Evolutionary conservation across 1,139 yeast species (phyloP), one percentile per base, ranked within the genome.

Genomic region (Pneumocystis wakefieldiae): DNA sequence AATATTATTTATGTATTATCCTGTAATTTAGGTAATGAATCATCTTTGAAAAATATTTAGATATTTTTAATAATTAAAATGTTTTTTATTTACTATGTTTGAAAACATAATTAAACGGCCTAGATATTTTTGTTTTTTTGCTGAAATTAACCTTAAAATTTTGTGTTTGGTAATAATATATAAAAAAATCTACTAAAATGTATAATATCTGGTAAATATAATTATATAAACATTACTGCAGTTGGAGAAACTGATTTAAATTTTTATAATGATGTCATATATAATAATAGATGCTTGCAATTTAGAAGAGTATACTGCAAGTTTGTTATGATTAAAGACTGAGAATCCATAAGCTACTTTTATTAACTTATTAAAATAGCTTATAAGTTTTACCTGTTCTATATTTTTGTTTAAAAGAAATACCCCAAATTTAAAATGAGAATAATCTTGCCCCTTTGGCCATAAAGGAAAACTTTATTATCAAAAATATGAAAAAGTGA

Each of bases 391-490:
- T 24, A 48, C 55, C 32, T 81, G 83, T 67, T 80, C 81, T 59
- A 82, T 75, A 68, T 81, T 75, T 66, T 79, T 78, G 66, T 78
- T 76, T 58, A 82, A 70, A 39, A 82, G 71, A 61, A 77, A 75
- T 8, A 81, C 73, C 0, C 79, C 85, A 68, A 81, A 82, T 67
- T 82, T 82, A 65, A 82, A 81, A 36, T 83, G 72, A 68, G 80
- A 76, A 39, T 64, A 76, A 32, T 78, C 74, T 28, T 79, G 76
- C 3, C 80, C 80, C 15, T 78, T 76, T 37, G 78, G 74, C 76
- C 82, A 81, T 60, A 82, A 69, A 1, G 85, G 85, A 68, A 75
- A 77, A 32, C 73, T 67, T 24, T 64, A n/a, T 61, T 36, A 29
- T 61, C 62, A 19, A 63, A 59, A 36, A 63, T 63, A 6, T 62